Evolutionary conservation across 208 protist species (phyloP).

Genomic region (Hexamita inflata): DNA sequence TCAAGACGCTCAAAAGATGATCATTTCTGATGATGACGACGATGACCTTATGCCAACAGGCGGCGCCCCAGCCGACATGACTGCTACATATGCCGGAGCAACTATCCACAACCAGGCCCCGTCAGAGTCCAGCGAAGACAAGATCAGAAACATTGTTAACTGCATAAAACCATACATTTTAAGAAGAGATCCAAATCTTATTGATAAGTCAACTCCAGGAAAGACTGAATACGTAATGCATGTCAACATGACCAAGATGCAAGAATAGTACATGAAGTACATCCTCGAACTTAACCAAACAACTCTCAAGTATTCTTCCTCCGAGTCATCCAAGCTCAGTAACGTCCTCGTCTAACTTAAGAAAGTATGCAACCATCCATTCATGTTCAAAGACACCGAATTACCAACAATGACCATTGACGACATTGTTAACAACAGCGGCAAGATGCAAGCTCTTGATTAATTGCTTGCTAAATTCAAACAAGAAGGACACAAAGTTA

Average conservation of each 20-base stretch:
- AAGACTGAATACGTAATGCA: slow-evolving; percentile 57
- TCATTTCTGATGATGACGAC: too few species aligned
- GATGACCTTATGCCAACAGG: too few species aligned
- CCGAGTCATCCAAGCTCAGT: slow-evolving; percentile 36
- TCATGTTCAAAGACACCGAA: slow-evolving; percentile 32
- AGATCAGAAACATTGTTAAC: slow-evolving; percentile 44
- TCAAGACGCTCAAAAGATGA: too few species aligned
- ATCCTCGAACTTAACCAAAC: slow-evolving; percentile 59
- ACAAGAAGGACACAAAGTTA: slow-evolving; percentile 34
- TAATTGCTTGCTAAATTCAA: slow-evolving; percentile 36
- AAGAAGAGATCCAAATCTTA: slow-evolving; percentile 76
- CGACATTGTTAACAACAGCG: slow-evolving; percentile 30
- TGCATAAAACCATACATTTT: slow-evolving; percentile 52
- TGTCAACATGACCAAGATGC: slow-evolving; percentile 50
- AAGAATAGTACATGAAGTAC: slow-evolving; percentile 53
- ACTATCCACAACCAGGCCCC: too few species aligned
- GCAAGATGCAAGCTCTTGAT: slow-evolving; percentile 44
- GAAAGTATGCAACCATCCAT: slow-evolving; percentile 75
- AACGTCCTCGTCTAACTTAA: slow-evolving; percentile 69
- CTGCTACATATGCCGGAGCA: too few species aligned
- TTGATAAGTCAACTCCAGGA: slow-evolving; percentile 78
- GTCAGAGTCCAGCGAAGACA: too few species aligned
- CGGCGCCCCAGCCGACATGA: too few species aligned
- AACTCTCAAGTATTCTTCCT: slow-evolving; percentile 39
- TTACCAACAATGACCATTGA: background rate